These are phyloP conservation scores for Cercospora zeae-maydis DNA, from an alignment of 2,329 filamentous ascomycete genomes.

Conservation along the genomic window DNA sequence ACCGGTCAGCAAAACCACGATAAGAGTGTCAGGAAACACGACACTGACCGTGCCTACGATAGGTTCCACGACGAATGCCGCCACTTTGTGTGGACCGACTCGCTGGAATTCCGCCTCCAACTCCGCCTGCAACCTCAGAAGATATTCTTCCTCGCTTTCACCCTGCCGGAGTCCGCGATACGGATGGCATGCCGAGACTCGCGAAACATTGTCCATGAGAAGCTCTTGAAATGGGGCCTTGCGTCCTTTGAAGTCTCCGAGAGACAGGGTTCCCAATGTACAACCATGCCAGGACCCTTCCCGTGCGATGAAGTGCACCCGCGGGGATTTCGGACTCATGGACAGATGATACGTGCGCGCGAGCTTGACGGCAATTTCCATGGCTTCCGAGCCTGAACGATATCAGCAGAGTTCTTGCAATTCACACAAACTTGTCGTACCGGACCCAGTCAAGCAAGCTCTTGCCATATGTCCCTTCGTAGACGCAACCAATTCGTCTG, in stretches of 20 bases:
- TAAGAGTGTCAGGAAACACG: background rate
- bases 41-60: slow-evolving; percentile 36
- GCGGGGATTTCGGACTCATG: slow-evolving; percentile 35
- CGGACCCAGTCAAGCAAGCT: slow-evolving; percentile 4
- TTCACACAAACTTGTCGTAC: background rate
- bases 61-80: slow-evolving; percentile 51
- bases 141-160: slow-evolving; percentile 43
- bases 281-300: slow-evolving; percentile 50
- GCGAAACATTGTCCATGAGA: slow-evolving; percentile 32
- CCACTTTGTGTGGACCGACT: slow-evolving; percentile 46
- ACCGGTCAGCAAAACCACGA: background rate
- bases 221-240: slow-evolving; percentile 35
- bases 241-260: slow-evolving; percentile 37
- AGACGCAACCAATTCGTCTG: slow-evolving; percentile 25
- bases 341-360: slow-evolving; percentile 51
- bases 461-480: slow-evolving; percentile 4
- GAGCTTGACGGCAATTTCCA: slow-evolving; percentile 49
- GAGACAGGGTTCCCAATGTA: slow-evolving; percentile 46
- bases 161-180: slow-evolving; percentile 36
- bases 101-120: slow-evolving; percentile 48
- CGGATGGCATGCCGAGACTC: slow-evolving; percentile 31
- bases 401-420: slow-evolving; percentile 6
- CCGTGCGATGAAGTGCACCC: slow-evolving; percentile 43
- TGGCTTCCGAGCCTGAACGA: slow-evolving; percentile 37
- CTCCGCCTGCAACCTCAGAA: slow-evolving; percentile 42